Evolutionary conservation across 2,329 filamentous ascomycete genomes (phyloP).

Genomic region (Emmonsiellopsis sp.): DNA sequence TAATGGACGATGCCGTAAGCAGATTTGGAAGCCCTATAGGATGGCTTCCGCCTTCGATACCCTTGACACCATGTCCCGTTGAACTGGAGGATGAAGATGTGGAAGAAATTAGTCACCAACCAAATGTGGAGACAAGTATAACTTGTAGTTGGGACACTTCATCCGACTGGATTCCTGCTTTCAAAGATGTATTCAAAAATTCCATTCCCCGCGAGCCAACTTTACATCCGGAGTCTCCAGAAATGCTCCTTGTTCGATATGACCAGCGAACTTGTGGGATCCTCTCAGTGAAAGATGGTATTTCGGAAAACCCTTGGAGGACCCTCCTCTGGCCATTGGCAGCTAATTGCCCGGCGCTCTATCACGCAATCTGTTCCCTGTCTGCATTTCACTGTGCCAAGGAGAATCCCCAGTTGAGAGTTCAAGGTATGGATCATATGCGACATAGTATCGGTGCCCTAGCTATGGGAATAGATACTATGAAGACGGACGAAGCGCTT

Average conservation of each 20-base stretch:
- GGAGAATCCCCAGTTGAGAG: constrained; percentile 47
- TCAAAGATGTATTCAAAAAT: not conserved
- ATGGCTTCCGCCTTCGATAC: not conserved
- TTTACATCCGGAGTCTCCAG: constrained; percentile 45
- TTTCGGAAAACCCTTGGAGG: constrained; percentile 62
- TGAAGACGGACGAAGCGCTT: constrained; percentile 56
- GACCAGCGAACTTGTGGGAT: constrained; percentile 61
- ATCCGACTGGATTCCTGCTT: not conserved
- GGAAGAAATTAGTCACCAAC: constrained; percentile 45
- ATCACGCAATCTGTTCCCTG: constrained; percentile 60
- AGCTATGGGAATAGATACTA: constrained; percentile 51
- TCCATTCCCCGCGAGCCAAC: constrained; percentile 37
- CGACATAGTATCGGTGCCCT: constrained; percentile 53
- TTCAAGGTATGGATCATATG: constrained; percentile 62
- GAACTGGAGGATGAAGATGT: constrained; percentile 36
- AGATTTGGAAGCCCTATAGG: not conserved
- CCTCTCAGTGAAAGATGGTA: constrained; percentile 60
- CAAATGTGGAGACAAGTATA: constrained; percentile 19
- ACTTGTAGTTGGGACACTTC: not conserved
- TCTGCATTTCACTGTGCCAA: constrained; percentile 59
- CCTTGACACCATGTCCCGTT: not conserved
- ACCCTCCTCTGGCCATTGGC: constrained; percentile 62
- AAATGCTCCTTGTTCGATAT: constrained; percentile 55
- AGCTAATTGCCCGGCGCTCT: constrained; percentile 54
- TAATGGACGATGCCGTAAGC: not conserved